Conservation (phyloP, 2,329 filamentous ascomycete genomes). For the Fusarium mexicanum region DNA sequence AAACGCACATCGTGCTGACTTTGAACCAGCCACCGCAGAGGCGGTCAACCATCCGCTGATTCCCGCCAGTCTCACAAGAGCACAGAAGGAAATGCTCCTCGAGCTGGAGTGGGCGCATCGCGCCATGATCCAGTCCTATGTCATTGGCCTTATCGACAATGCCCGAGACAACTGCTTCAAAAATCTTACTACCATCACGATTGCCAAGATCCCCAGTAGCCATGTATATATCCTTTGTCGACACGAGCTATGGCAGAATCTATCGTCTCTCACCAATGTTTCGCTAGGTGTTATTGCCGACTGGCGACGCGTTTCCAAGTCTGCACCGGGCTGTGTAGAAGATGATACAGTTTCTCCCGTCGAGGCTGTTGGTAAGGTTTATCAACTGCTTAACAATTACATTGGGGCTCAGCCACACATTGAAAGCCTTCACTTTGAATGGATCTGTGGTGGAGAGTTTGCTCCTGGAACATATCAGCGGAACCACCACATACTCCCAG, state of each 20-base stretch:
- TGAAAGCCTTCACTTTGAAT: constrained; percentile 70
- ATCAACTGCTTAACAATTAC: constrained; percentile 60
- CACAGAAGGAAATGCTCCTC: constrained; percentile 75
- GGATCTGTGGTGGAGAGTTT: constrained; percentile 74
- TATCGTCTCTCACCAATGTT: constrained; percentile 64
- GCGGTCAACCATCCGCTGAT: constrained; percentile 52
- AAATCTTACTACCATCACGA: constrained; percentile 66
- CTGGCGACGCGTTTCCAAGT: constrained; percentile 68
- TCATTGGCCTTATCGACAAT: constrained; percentile 72
- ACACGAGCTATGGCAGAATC: constrained; percentile 68
- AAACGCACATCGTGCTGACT: constrained; percentile 16
- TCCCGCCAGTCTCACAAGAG: constrained; percentile 64
- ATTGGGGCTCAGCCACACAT: constrained; percentile 61
- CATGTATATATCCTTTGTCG: constrained; percentile 66
- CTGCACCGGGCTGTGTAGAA: constrained; percentile 60
- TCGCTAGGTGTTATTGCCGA: constrained; percentile 71
- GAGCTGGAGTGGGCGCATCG: constrained; percentile 76
- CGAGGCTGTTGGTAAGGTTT: constrained; percentile 60
- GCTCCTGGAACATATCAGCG: constrained; percentile 69
- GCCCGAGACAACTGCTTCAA: constrained; percentile 56
- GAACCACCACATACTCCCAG: constrained; percentile 70
- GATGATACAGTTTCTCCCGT: constrained; percentile 61
- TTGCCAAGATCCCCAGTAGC: constrained; percentile 71
- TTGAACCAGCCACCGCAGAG: constrained; percentile 37
- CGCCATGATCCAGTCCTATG: constrained; percentile 74